These are phyloP conservation scores for Ceratocystis destructans DNA, from an alignment of 2,329 filamentous ascomycete species.

Conservation along the genomic window DNA sequence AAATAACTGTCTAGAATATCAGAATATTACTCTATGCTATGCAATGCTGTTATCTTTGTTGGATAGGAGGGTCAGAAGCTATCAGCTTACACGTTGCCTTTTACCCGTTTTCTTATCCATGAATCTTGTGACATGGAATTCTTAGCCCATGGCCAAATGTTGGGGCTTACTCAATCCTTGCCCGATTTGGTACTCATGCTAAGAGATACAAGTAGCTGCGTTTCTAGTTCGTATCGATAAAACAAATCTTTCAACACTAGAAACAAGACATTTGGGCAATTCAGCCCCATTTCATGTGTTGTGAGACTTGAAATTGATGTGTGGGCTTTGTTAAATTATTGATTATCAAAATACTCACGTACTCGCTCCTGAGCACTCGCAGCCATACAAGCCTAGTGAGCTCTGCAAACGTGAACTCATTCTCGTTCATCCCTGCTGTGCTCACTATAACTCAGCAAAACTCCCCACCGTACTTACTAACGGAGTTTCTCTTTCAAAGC, in stretches of 20 bases:
- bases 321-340: too few species aligned
- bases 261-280: not conserved
- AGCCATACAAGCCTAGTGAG: too few species aligned
- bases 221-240: not conserved
- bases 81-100: too few species aligned
- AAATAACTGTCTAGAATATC: too few species aligned
- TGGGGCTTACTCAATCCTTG: constrained; percentile 6
- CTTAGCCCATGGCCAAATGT: not conserved
- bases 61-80: too few species aligned
- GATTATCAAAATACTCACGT: too few species aligned
- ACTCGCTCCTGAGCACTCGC: too few species aligned
- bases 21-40: too few species aligned
- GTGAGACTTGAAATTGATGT: too few species aligned
- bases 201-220: not conserved
- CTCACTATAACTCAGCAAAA: constrained; percentile 1
- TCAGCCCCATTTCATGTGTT: too few species aligned
- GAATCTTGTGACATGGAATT: not conserved
- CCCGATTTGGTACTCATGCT: not conserved
- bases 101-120: not conserved
- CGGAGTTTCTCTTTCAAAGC: not conserved
- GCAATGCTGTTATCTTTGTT: too few species aligned
- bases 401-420: too few species aligned
- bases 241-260: not conserved
- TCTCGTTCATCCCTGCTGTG: not conserved
- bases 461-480: not conserved